phyloP scores from a whole-genome alignment of 352 stramenopile species.

The Phytophthora niederhauseri region DNA sequence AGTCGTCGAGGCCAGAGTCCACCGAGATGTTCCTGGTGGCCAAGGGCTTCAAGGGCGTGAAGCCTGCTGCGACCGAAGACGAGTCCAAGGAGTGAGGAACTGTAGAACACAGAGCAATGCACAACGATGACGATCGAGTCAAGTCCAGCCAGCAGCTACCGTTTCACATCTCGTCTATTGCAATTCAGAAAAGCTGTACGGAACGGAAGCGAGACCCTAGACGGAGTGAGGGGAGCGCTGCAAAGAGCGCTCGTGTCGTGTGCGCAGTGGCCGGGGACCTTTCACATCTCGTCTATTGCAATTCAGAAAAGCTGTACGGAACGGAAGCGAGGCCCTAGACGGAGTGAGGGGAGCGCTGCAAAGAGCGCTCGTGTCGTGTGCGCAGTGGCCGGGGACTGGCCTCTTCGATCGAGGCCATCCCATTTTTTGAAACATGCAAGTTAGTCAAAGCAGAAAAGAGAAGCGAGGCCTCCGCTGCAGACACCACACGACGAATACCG shows the following conservation, averaged over 20 bases:
- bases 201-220: slow-evolving; percentile 22
- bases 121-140: neutral
- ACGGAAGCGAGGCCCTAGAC: slow-evolving; percentile 25
- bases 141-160: neutral
- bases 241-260: slow-evolving; percentile 24
- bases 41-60: slow-evolving; percentile 59
- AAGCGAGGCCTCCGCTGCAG: slow-evolving; percentile 28
- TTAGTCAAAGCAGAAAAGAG: slow-evolving; percentile 30
- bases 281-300: slow-evolving; percentile 47
- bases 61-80: neutral
- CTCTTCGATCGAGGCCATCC: slow-evolving; percentile 40
- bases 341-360: slow-evolving; percentile 17
- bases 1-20: slow-evolving; percentile 79
- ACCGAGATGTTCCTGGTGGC: slow-evolving; percentile 88
- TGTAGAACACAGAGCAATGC: neutral
- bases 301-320: slow-evolving; percentile 23
- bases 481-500: slow-evolving; percentile 23
- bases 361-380: slow-evolving; percentile 27
- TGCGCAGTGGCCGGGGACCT: slow-evolving; percentile 19
- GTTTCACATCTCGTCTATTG: slow-evolving; percentile 45
- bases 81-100: neutral
- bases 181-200: slow-evolving; percentile 30
- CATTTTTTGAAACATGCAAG: slow-evolving; percentile 36
- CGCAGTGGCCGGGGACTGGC: slow-evolving; percentile 18
- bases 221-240: slow-evolving; percentile 22